Conservation (phyloP, 1,284 basidiomycete species). For the Amylostereum areolatum region DNA sequence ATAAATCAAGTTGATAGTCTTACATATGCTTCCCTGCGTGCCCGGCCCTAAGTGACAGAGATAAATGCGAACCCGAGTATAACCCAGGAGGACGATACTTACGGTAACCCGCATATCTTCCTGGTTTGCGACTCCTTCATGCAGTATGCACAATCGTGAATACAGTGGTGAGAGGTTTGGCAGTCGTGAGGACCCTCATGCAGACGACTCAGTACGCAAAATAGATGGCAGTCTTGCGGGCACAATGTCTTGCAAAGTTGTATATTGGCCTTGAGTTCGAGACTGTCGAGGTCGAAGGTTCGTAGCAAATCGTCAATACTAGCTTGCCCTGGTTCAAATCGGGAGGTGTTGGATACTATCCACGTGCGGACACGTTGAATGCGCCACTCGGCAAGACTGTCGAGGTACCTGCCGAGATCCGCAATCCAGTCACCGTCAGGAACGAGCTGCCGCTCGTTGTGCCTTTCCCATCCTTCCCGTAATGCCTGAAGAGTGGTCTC, state of each 20-base stretch:
- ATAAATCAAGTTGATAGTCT: not conserved
- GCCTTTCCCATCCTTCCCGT: conserved; percentile 23
- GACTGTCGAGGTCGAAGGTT: conserved; percentile 31
- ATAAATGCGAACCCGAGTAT: not conserved
- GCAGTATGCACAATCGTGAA: conserved; percentile 35
- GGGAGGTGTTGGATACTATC: conserved; percentile 40
- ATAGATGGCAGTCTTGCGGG: conserved; percentile 33
- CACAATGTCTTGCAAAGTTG: conserved; percentile 46
- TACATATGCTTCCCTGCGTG: conserved; percentile 39
- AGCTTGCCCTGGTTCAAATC: conserved; percentile 38
- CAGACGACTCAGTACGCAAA: conserved; percentile 36
- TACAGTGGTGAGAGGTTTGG: conserved; percentile 40
- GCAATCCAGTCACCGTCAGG: conserved; percentile 37
- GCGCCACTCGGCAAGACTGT: conserved; percentile 31
- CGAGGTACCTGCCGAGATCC: conserved; percentile 32
- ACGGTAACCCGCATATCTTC: too few species aligned
- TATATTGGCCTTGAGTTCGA: conserved; percentile 38
- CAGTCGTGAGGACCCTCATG: conserved; percentile 45
- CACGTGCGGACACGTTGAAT: conserved; percentile 42
- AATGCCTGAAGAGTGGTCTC: conserved; percentile 16
- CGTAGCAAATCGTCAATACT: conserved; percentile 42
- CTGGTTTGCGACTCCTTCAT: too few species aligned
- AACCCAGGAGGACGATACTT: too few species aligned
- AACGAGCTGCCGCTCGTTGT: conserved; percentile 21
- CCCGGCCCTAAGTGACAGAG: conserved; percentile 35